Evolutionary conservation across 1,284 basidiomycete species (phyloP).

Genomic region (Puccinia horiana): DNA sequence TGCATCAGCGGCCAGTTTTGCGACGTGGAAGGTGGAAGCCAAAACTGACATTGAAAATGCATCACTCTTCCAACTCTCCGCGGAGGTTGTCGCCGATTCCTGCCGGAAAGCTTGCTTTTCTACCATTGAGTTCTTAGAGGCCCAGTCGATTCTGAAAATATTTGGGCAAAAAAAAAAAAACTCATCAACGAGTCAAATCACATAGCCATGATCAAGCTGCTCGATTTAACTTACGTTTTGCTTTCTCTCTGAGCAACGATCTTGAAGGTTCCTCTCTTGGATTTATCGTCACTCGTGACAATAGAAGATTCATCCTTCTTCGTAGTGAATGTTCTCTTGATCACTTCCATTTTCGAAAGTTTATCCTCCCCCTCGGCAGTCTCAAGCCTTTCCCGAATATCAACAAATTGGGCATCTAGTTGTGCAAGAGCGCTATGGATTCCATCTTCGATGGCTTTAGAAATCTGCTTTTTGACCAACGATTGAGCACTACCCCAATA

Average conservation of each 20-base stretch:
- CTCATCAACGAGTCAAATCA: neutral
- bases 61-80: constrained; percentile 43
- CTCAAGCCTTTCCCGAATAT: constrained; percentile 42
- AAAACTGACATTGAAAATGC: constrained; percentile 45
- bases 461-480: constrained; percentile 85
- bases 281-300: constrained; percentile 34
- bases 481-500: constrained; percentile 49
- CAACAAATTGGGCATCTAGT: constrained; percentile 46
- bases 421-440: constrained; percentile 72
- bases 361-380: constrained; percentile 44
- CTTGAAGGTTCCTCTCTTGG: constrained; percentile 47
- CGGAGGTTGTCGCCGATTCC: neutral
- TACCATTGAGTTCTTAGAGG: constrained; percentile 47
- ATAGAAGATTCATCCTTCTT: constrained; percentile 48
- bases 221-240: constrained; percentile 25
- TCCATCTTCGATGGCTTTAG: constrained; percentile 75
- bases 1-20: neutral
- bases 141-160: constrained; percentile 42
- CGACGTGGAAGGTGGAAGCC: neutral
- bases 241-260: constrained; percentile 44
- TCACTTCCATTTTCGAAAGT: constrained; percentile 45
- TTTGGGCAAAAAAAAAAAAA: neutral
- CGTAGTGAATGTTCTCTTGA: constrained; percentile 41
- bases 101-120: constrained; percentile 40
- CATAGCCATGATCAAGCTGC: neutral